These are phyloP conservation scores for Ampelomyces quisqualis DNA, from an alignment of 2,329 filamentous ascomycete species.

Conservation along the genomic window DNA sequence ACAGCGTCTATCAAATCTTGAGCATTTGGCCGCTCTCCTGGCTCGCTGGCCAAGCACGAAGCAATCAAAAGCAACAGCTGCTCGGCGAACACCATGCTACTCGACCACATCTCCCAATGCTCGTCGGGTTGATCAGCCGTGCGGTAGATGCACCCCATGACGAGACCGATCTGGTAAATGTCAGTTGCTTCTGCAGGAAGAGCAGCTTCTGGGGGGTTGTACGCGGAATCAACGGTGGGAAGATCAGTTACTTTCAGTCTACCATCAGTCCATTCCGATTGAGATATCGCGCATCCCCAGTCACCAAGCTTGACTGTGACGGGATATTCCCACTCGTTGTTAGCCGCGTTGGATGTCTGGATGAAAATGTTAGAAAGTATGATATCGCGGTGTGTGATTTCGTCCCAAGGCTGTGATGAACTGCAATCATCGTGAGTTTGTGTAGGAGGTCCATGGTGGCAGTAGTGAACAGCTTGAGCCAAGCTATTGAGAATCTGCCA, in stretches of 20 bases:
- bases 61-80: not conserved
- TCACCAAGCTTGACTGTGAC: not conserved
- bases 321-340: not conserved
- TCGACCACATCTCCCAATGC: not conserved
- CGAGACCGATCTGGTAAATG: slow-evolving; percentile 4
- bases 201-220: not conserved
- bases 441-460: not conserved
- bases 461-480: not conserved
- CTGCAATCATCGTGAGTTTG: no score
- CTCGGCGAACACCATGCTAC: not conserved
- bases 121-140: not conserved
- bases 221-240: not conserved
- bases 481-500: not conserved
- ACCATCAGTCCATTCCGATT: not conserved
- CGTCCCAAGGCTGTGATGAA: not conserved
- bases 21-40: not conserved
- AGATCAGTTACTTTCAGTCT: not conserved
- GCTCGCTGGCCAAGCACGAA: not conserved
- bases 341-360: not conserved
- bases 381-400: not conserved
- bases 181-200: slow-evolving; percentile 2
- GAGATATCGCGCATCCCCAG: not conserved
- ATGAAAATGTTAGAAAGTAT: not conserved
- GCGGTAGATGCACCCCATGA: not conserved
- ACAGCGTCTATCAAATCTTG: not conserved